Conservation (phyloP, 805 yeast genomes). For the Dipodascopsis uninucleata region DNA sequence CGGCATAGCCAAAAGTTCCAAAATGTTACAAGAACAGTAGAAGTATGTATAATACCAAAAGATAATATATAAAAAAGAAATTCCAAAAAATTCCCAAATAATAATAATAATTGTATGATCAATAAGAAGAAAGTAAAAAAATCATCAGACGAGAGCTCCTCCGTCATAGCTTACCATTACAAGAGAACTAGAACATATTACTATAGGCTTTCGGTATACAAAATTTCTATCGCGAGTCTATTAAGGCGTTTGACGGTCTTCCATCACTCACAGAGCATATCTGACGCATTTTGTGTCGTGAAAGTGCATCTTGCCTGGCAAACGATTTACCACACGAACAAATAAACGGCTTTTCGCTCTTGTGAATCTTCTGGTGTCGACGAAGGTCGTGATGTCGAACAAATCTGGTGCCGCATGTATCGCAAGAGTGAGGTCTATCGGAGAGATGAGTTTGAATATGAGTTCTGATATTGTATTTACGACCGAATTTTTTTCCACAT, state of each 20-base stretch:
- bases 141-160: too few species aligned
- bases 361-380: slow-evolving; percentile 84
- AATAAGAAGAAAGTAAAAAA: too few species aligned
- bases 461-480: slow-evolving; percentile 88
- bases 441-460: slow-evolving; percentile 95
- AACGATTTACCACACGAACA: slow-evolving; percentile 96
- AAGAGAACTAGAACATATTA: too few species aligned
- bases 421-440: slow-evolving; percentile 88
- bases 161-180: too few species aligned
- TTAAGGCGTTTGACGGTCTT: not conserved
- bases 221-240: too few species aligned
- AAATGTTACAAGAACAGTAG: too few species aligned
- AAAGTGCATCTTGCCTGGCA: slow-evolving; percentile 83
- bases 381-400: slow-evolving; percentile 94
- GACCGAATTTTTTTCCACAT: slow-evolving; percentile 79
- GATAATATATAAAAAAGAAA: too few species aligned
- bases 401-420: slow-evolving; percentile 71
- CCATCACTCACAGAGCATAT: slow-evolving; percentile 48
- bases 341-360: slow-evolving; percentile 57
- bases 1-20: too few species aligned
- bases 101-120: too few species aligned
- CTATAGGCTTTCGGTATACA: too few species aligned
- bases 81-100: too few species aligned
- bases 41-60: too few species aligned
- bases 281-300: slow-evolving; percentile 71